These are phyloP conservation scores for Cordyceps javanica DNA, from an alignment of 2,329 filamentous ascomycete genomes.

Conservation along the genomic window DNA sequence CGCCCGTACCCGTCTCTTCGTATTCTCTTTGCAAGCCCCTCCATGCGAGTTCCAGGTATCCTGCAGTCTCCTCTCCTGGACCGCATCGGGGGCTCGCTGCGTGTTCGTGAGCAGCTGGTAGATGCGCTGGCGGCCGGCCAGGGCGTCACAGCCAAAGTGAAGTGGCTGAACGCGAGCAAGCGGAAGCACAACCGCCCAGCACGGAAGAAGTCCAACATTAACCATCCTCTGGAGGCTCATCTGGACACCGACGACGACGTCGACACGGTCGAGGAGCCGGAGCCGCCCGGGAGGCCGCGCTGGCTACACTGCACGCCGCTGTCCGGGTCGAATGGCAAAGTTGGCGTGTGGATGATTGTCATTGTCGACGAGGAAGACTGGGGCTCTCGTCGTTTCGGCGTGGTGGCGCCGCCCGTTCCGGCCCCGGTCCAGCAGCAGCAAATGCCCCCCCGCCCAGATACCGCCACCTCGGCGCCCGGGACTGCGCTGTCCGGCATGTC, in stretches of 20 bases:
- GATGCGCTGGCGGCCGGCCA: constrained; percentile 61
- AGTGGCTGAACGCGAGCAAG: constrained; percentile 47
- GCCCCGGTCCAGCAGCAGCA: not conserved
- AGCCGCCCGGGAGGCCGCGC: constrained; percentile 50
- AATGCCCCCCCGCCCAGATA: not conserved
- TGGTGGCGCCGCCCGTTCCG: not conserved
- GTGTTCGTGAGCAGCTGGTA: constrained; percentile 42
- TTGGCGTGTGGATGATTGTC: constrained; percentile 75
- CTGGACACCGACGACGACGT: constrained; percentile 12
- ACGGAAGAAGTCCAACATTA: not conserved
- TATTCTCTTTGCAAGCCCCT: constrained; percentile 63
- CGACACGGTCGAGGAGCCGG: constrained; percentile 11
- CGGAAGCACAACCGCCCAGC: not conserved
- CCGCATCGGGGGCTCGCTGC: constrained; percentile 44
- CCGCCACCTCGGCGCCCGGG: not conserved
- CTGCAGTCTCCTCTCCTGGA: constrained; percentile 54
- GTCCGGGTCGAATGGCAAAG: constrained; percentile 55
- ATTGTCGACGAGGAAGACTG: constrained; percentile 57
- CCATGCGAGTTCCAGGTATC: constrained; percentile 60
- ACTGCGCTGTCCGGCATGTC: not conserved
- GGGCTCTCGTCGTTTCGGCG: not conserved
- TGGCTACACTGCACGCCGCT: constrained; percentile 76
- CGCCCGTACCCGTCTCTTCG: constrained; percentile 59
- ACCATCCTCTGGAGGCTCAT: constrained; percentile 16
- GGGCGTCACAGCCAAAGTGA: constrained; percentile 68